These are phyloP conservation scores for Andrographis paniculata DNA, from an alignment of 305 asterid genomes.

Conservation along the genomic window DNA sequence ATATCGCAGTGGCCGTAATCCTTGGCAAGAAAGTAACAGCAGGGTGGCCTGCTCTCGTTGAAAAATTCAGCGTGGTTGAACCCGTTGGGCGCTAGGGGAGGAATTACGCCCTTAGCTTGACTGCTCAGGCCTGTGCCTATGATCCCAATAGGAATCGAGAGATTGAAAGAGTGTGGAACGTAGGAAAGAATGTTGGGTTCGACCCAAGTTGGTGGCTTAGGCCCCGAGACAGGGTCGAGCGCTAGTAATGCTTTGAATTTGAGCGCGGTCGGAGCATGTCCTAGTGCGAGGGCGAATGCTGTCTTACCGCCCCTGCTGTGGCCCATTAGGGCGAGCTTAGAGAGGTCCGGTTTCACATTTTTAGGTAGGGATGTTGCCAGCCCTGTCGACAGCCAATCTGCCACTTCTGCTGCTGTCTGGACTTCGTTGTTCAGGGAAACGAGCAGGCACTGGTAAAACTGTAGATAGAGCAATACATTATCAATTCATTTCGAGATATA, in stretches of 20 bases:
- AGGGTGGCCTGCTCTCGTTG: constrained; percentile 56
- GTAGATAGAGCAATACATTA: no score
- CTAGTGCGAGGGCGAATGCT: constrained; percentile 47
- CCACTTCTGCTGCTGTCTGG: constrained; percentile 33
- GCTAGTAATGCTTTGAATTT: constrained; percentile 47
- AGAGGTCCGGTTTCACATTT: constrained; percentile 32
- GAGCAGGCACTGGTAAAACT: constrained; percentile 31
- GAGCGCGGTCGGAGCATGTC: constrained; percentile 26
- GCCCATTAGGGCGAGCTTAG: constrained; percentile 44
- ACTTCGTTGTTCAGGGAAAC: constrained; percentile 34
- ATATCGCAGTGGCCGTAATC: constrained; percentile 56
- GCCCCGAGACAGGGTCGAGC: constrained; percentile 51
- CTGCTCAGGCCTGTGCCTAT: constrained; percentile 52
- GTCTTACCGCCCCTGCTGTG: constrained; percentile 55
- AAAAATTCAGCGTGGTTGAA: constrained; percentile 54
- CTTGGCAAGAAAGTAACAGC: constrained; percentile 53
- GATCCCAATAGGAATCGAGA: constrained; percentile 39
- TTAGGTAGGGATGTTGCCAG: constrained; percentile 31
- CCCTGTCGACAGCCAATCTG: constrained; percentile 45
- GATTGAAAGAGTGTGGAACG: constrained; percentile 47
- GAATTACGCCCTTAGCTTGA: constrained; percentile 22
- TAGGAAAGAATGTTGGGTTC: constrained; percentile 39
- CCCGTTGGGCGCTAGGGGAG: constrained; percentile 45
- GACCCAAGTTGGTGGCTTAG: constrained; percentile 22
- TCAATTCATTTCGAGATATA: constrained; percentile 5